A percentile compares a stretch with the other conserved stretches of the same genome.
Conservation (phyloP, 306 rosid genomes). For the Malus sylvestris region DNA sequence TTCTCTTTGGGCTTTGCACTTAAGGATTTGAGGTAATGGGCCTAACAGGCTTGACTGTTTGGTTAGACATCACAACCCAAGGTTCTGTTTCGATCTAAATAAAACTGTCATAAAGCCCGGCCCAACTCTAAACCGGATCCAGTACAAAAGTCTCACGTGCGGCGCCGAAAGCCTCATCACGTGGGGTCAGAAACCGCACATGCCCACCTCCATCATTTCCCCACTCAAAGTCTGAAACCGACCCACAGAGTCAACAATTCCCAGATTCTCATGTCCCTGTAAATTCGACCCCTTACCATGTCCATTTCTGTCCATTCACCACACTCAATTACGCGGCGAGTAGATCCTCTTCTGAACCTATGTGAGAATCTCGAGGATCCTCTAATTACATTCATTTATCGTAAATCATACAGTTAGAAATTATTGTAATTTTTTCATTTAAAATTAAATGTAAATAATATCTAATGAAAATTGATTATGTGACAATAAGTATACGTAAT, state of each 20-base stretch:
- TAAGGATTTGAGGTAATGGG: too few species aligned
- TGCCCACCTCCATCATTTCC: constrained; percentile 7
- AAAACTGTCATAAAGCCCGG: neutral
- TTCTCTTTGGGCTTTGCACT: too few species aligned
- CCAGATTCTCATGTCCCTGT: constrained; percentile 20
- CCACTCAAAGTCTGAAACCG: too few species aligned
- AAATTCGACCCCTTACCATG: constrained; percentile 5
- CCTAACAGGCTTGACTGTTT: too few species aligned
- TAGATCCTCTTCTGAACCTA: neutral
- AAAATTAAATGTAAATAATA: too few species aligned
- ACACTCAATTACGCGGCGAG: constrained; percentile 26
- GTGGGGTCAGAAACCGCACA: constrained; percentile 23
- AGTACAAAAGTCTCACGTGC: too few species aligned
- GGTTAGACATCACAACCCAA: neutral
- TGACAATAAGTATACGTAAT: too few species aligned
- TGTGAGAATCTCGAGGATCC: fast-evolving
- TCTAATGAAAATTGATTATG: fast-evolving
- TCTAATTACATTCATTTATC: fast-evolving
- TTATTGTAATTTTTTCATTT: too few species aligned
- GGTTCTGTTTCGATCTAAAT: neutral
- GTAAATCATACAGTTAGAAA: fast-evolving
- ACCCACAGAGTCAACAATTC: neutral
- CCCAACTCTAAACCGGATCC: neutral
- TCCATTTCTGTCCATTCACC: constrained; percentile 7
- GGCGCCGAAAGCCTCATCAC: constrained; percentile 4